Base-by-base conservation (phyloP, 805 yeast species). In the Komagataella kurtzmanii region DNA sequence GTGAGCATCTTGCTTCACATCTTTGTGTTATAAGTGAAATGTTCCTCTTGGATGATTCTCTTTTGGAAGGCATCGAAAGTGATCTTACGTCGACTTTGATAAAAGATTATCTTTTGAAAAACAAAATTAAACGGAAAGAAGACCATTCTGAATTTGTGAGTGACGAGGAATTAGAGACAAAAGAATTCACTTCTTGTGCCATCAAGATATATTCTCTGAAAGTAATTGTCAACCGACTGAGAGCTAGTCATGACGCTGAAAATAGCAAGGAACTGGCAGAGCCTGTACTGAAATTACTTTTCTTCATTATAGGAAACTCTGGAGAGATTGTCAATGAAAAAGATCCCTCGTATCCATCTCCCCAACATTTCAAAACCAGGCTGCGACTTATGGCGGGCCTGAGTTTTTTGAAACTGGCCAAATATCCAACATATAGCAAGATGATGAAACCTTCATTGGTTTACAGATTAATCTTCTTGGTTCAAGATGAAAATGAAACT, bases 351-450 rank as follows among this genome's bases (percentile, higher is more conserved):
- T 71, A 65, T 57, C 81, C 85, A 14, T 85, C 95, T 0, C 95
- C 96, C 3, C 67, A 61, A 23, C 67, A 67, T 43, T 81, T 69
- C 59, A 84, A 83, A 60, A 73, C 81, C 53, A 76, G 79, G 55
- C 64, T 88, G 49, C 72, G 95, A 57, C 67, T 86, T 8, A 71
- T 69, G 40, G 91, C 95, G 1, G 95, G 95, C 0, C 59, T 77
- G 43, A 73, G 72, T 56, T 58, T 88, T 8, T 63, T 89, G 36
- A 81, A 84, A 58, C 62, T 89, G 21, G 86, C 89, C 2, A 76
- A 78, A 58, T 58, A 64, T 7, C 77, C 83, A 1, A 59, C 62
- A 2, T 79, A 76, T 56, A 79, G 77, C 54, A 69, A 72, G 17
- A 60, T 81, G 55, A 72, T 88, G 46, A 70, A 71, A 18, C 76